A percentile compares a stretch with the other conserved stretches of the same genome.
Conservation (phyloP, 768 basidiomycete genomes). For the Grammothele lineata region DNA sequence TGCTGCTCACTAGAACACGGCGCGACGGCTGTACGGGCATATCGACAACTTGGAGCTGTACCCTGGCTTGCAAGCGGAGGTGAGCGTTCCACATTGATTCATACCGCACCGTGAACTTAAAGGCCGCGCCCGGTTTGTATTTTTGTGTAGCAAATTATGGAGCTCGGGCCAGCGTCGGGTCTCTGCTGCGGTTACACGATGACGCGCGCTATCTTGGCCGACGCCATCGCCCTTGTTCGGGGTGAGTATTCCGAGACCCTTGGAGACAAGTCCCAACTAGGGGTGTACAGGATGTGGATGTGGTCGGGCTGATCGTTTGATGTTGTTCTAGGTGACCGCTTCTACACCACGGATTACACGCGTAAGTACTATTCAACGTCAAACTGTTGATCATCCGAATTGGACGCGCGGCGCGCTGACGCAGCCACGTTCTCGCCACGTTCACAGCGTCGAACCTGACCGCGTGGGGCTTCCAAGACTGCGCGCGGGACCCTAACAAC, state of each 20-base stretch:
- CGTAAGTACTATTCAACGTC: conserved; percentile 50
- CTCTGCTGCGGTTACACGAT: conserved; percentile 82
- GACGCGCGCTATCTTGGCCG: conserved; percentile 78
- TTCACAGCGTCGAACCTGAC: conserved; percentile 65
- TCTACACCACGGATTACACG: conserved; percentile 72
- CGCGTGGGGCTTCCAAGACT: conserved; percentile 75
- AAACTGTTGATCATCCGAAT: neutral
- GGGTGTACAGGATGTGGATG: neutral
- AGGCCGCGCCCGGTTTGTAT: neutral
- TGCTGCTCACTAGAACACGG: conserved; percentile 51
- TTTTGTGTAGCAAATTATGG: conserved; percentile 17
- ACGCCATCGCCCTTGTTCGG: conserved; percentile 70
- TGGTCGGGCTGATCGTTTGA: neutral
- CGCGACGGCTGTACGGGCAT: conserved; percentile 60
- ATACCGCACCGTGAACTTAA: too few relatives aligned
- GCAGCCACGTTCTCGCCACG: neutral
- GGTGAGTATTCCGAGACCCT: conserved; percentile 4
- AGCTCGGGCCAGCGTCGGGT: conserved; percentile 60
- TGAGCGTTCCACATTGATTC: conserved; percentile 3
- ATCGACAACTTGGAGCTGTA: conserved; percentile 81
- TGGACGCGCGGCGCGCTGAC: neutral
- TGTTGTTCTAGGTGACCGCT: conserved; percentile 57
- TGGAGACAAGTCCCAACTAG: neutral
- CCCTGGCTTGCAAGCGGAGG: conserved; percentile 34
- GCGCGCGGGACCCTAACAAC: conserved; percentile 56